phyloP scores from a whole-genome alignment of 768 basidiomycete species.

The Hemileccinum impolitum region DNA sequence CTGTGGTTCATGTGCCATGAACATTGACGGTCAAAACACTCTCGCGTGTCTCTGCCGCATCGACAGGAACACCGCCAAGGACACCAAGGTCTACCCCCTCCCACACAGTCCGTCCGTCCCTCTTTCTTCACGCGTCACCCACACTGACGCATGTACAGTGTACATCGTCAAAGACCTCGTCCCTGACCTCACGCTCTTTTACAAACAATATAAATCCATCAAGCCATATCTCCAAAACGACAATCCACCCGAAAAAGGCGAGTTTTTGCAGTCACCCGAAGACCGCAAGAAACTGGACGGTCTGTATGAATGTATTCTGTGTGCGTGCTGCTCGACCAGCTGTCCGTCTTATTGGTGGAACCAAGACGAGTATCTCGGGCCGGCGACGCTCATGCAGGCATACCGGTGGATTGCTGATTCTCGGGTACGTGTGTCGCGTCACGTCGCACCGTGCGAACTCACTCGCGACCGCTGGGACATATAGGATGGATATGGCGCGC shows the following conservation, averaged over 20 bases:
- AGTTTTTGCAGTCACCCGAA: conserved; percentile 86
- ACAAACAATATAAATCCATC: conserved; percentile 99
- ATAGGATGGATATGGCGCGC: conserved; percentile 76
- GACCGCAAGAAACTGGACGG: conserved; percentile 95
- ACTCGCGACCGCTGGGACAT: background rate
- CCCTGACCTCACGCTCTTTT: conserved; percentile 85
- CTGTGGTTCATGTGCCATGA: conserved; percentile 98
- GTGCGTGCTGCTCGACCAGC: conserved; percentile 95
- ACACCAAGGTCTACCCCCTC: conserved; percentile 92
- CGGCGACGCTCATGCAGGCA: conserved; percentile 94
- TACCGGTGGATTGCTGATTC: conserved; percentile 99
- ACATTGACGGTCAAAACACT: conserved; percentile 97
- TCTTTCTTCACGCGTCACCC: background rate
- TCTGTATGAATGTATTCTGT: conserved; percentile 96
- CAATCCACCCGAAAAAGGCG: conserved; percentile 79
- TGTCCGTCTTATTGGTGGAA: conserved; percentile 99
- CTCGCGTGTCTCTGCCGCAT: conserved; percentile 96
- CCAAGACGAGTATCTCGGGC: conserved; percentile 96
- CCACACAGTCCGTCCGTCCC: conserved; percentile 77
- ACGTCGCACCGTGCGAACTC: background rate
- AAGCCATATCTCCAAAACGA: conserved; percentile 95
- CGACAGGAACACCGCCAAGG: conserved; percentile 67
- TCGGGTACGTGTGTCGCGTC: conserved; percentile 49
- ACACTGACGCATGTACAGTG: conserved; percentile 49
- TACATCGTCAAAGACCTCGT: conserved; percentile 99